Evolutionary conservation across 805 yeast species (phyloP).

Genomic region (Kazachstania kunashirensis): DNA sequence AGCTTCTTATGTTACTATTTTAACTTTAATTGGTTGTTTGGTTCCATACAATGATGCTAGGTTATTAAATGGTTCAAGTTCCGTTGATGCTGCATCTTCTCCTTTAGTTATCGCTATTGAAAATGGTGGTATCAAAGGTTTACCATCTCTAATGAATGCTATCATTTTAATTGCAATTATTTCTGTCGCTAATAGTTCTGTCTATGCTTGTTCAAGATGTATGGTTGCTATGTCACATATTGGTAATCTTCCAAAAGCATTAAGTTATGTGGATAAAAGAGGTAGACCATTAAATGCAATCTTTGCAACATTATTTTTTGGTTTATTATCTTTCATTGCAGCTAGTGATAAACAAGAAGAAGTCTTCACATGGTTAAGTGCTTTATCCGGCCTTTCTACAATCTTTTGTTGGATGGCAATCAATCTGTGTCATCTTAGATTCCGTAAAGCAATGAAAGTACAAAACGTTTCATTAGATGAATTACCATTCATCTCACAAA

Average conservation of each 20-base stretch:
- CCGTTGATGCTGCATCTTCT: conserved; percentile 53
- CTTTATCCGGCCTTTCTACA: conserved; percentile 43
- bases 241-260: conserved; percentile 50
- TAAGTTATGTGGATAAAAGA: conserved; percentile 60
- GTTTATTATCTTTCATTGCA: conserved; percentile 49
- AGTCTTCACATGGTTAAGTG: conserved; percentile 48
- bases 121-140: conserved; percentile 55
- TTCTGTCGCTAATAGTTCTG: conserved; percentile 67
- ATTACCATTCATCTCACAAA: conserved; percentile 50
- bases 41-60: conserved; percentile 47
- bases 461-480: conserved; percentile 55
- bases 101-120: conserved; percentile 67
- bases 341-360: conserved; percentile 36
- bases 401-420: conserved; percentile 48
- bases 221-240: conserved; percentile 57
- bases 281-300: conserved; percentile 77
- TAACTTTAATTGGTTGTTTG: conserved; percentile 50
- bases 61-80: conserved; percentile 39
- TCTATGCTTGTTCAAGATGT: conserved; percentile 61
- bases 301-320: conserved; percentile 41
- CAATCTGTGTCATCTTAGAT: conserved; percentile 41
- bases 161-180: conserved; percentile 59
- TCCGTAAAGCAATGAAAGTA: conserved; percentile 43
- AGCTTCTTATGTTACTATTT: conserved; percentile 55
- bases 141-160: conserved; percentile 63